Base-by-base conservation (phyloP, 2,329 filamentous ascomycete genomes). In the Nakataea oryzae region DNA sequence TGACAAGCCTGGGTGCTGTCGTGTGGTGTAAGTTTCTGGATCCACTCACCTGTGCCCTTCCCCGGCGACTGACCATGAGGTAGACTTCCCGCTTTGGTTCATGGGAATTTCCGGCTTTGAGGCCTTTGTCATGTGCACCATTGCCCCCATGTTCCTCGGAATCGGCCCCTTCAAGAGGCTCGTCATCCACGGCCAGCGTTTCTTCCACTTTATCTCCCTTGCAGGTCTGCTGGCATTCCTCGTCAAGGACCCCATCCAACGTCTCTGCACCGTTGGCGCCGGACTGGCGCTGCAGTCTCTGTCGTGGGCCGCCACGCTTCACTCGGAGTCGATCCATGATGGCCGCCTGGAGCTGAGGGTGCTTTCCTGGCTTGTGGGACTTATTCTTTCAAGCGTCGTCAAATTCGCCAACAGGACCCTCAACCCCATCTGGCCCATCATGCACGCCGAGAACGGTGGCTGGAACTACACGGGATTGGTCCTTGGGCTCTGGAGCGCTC, bases 21-120 rank as follows among this genome's bases (percentile, higher is more conserved):
- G 89, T 99, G 57, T 99, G 95, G 95, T 99, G 60, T 61, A 61
- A 57, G 59, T 56, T 1, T n/a, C 26, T 21, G 6, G 9, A 26
- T 14, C 14, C 57, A 9, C 26, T 54, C 54, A 54, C 58, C 8
- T 55, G 12, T 8, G 24, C 26, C 5, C 3, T 56, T 17, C n/a
- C 32, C 64, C 62, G 67, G 61, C 68, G 57, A 57, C 56, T 55
- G 21, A 47, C 56, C 26, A 61, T 17, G 21, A 3, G 2, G 65
- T 91, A 89, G 60, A 96, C 75, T 99, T 99, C 73, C 95, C 95
- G 17, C 84, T 99, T 13, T 99, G 95, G 95, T 86, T 97, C 73
- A 99, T 99, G 95, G 95, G 95, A 30, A 96, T 99, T 64, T 97
- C 93, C 4, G 95, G 95, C 65, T 99, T 95, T 71, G 95, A 99